A percentile compares a stretch with the other conserved stretches of the same genome.
These are phyloP conservation scores for Monosporozyma siamensis DNA, from an alignment of 805 yeast genomes.

Conservation along the genomic window DNA sequence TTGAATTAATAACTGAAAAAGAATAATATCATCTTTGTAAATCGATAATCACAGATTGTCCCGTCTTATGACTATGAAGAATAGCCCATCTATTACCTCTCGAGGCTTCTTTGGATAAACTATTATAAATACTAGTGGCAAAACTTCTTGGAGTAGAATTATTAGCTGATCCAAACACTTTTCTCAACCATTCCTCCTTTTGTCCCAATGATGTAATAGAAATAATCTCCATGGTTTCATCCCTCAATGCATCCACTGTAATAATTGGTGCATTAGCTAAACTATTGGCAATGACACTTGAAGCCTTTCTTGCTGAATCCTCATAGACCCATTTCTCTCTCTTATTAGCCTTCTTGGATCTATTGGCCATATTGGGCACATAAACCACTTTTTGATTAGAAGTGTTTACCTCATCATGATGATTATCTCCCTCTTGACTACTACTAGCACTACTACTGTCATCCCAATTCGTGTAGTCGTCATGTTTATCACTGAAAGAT, in stretches of 20 bases:
- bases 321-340: constrained; percentile 71
- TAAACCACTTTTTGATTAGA: constrained; percentile 47
- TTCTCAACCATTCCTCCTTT: constrained; percentile 69
- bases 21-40: constrained; percentile 39
- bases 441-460: constrained; percentile 25
- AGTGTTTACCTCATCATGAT: constrained; percentile 8
- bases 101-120: constrained; percentile 61
- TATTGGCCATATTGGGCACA: constrained; percentile 73
- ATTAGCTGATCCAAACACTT: constrained; percentile 68
- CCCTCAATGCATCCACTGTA: constrained; percentile 65
- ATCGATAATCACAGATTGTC: constrained; percentile 58
- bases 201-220: constrained; percentile 64
- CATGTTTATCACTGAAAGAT: constrained; percentile 15
- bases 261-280: constrained; percentile 64
- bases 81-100: constrained; percentile 71
- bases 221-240: constrained; percentile 79
- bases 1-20: neutral
- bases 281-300: constrained; percentile 43
- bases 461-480: constrained; percentile 23
- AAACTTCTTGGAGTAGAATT: constrained; percentile 74
- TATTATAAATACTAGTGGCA: constrained; percentile 61
- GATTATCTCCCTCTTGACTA: constrained; percentile 21
- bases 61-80: constrained; percentile 69
- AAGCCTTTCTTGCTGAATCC: constrained; percentile 57
- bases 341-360: constrained; percentile 66